phyloP scores from a whole-genome alignment of 2,329 filamentous ascomycete genomes.

The Monilinia fructigena region DNA sequence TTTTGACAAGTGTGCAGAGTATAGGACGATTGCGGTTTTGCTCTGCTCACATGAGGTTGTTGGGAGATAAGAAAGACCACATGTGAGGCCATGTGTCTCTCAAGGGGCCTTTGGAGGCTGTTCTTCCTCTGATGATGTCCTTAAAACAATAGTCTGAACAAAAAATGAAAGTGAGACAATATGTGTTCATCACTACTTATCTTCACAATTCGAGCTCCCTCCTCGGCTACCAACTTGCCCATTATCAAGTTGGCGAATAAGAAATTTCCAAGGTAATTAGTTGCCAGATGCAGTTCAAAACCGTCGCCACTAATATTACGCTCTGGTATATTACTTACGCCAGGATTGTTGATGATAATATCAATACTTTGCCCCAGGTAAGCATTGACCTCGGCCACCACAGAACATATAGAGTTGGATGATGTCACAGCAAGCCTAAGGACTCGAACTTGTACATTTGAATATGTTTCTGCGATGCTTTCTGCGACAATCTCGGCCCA shows the following conservation, averaged over 20 bases:
- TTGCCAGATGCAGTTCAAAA: conserved; percentile 26
- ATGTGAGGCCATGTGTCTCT: not conserved
- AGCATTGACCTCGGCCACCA: conserved; percentile 42
- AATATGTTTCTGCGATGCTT: conserved; percentile 13
- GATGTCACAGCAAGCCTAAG: conserved; percentile 39
- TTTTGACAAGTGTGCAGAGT: conserved; percentile 35
- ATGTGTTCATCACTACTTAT: conserved; percentile 41
- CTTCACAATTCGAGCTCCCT: conserved; percentile 26
- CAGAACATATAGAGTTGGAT: conserved; percentile 39
- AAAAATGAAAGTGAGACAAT: conserved; percentile 40
- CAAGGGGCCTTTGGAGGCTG: not conserved
- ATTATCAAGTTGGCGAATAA: conserved; percentile 29
- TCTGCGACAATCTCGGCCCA: conserved; percentile 19
- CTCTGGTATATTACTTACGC: conserved; percentile 21
- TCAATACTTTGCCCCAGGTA: conserved; percentile 38
- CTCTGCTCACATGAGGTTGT: conserved; percentile 28
- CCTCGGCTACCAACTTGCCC: conserved; percentile 20
- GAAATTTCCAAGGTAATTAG: conserved; percentile 29
- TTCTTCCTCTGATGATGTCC: not conserved
- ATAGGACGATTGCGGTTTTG: conserved; percentile 43
- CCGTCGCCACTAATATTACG: conserved; percentile 22
- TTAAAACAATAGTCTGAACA: conserved; percentile 29
- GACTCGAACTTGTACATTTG: conserved; percentile 15
- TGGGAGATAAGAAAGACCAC: not conserved
- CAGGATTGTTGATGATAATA: too few relatives aligned